Base-by-base conservation (phyloP, 495 filamentous ascomycete species). In the Podospora pseudocomata region DNA sequence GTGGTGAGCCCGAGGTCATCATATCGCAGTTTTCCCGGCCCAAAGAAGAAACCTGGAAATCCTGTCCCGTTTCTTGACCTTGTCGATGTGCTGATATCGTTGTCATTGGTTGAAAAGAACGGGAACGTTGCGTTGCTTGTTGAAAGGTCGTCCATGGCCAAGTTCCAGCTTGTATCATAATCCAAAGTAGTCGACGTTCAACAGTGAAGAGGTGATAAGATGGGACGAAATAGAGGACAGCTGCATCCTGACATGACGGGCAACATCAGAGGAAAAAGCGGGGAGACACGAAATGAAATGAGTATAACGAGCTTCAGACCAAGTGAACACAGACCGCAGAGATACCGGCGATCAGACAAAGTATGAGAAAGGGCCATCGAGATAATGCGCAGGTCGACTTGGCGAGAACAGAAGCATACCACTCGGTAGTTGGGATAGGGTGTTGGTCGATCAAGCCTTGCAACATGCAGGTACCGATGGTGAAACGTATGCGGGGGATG, bases 41-140 rank as follows among this genome's bases (percentile, higher is more conserved):
- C 34, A n/a, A 28, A 20, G 61, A 63, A 63, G 61, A 63, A 63
- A 5, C 34, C 61, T 18, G 59, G 59, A 32, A 61, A 61, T 27
- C n/a, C 56, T 58, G 39, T 49, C 2, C 39, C 39, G 39, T 49
- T 49, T 49, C 13, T 49, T 6, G 5, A 9, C 13, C 39, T 49
- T 6, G 39, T 13, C 13, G 39, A 49, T 13, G 13, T 49, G 39
- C 13, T 49, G 39, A 11, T 49, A 11, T 49, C 39, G 39, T 49
- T 49, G 39, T 49, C 39, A 11, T 49, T 49, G 39, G 39, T 49
- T 2, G 39, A 11, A 49, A 49, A 49, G 13, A 49, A 49, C 15
- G 39, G 39, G 39, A 49, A 49, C 39, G 39, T 49, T 16, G 39
- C 39, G 39, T 49, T 49, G 39, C 39, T 49, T 49, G 13, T 2